Evolutionary conservation across 345 rosid species (phyloP).

Genomic region (Viola odorata): DNA sequence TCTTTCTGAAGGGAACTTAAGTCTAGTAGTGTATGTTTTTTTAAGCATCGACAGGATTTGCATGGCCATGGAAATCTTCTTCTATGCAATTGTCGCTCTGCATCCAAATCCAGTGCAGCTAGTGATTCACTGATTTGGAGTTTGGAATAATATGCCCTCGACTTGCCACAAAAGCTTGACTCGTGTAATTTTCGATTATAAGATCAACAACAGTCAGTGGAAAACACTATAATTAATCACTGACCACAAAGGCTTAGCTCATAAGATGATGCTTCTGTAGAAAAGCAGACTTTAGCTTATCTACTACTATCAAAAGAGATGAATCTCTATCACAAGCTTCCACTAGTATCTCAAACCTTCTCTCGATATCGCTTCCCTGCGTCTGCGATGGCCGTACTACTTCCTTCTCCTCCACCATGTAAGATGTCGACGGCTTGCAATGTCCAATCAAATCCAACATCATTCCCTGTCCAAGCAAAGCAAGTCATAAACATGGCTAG

Average conservation of each 20-base stretch:
- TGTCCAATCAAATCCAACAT: conserved; percentile 54
- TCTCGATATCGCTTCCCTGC: conserved; percentile 11
- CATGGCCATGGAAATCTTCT: no score
- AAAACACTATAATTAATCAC: no score
- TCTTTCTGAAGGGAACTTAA: no score
- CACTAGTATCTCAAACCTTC: conserved; percentile 41
- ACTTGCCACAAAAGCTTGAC: background rate
- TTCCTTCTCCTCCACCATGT: conserved; percentile 21
- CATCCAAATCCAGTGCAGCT: no score
- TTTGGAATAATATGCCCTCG: background rate
- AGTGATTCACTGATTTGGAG: no score
- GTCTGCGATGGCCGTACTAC: conserved; percentile 6
- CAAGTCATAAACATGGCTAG: no score
- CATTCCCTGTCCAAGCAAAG: conserved; percentile 45
- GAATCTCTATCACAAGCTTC: conserved; percentile 66
- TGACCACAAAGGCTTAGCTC: no score
- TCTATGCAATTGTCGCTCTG: no score
- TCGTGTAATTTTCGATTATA: background rate
- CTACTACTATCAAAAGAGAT: conserved; percentile 47
- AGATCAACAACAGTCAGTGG: no score
- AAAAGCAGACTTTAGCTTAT: conserved; percentile 41
- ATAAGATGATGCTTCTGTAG: background rate
- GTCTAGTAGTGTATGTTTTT: no score
- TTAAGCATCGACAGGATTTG: no score
- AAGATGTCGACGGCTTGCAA: conserved; percentile 15